These are phyloP conservation scores for Cryptococcus sp. DNA, from an alignment of 1,284 basidiomycete genomes.

Conservation along the genomic window DNA sequence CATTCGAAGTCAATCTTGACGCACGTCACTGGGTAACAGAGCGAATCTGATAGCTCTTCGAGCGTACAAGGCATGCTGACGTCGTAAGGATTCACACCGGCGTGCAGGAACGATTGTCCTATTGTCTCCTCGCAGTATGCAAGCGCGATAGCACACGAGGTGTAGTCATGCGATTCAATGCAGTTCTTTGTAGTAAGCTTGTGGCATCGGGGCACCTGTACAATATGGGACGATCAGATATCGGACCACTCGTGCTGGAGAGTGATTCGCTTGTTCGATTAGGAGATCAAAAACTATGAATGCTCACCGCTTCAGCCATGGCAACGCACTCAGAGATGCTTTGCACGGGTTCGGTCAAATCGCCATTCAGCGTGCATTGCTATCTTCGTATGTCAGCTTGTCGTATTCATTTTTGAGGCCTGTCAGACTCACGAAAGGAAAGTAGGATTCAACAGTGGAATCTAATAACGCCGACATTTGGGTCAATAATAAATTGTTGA, in stretches of 20 bases:
- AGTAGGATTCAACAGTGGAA: conserved; percentile 43
- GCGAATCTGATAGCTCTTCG: conserved; percentile 48
- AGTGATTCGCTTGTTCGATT: neutral
- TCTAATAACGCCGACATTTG: conserved; percentile 16
- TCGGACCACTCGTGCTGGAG: neutral
- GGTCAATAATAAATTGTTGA: conserved; percentile 2
- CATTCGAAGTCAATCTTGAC: conserved; percentile 10
- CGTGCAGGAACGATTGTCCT: conserved; percentile 39
- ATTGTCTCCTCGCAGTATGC: conserved; percentile 60
- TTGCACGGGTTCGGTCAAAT: conserved; percentile 42
- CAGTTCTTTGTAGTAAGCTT: conserved; percentile 40
- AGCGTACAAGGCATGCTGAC: conserved; percentile 62
- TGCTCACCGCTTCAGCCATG: conserved; percentile 46
- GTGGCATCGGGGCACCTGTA: conserved; percentile 44
- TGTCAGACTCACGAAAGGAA: conserved; percentile 36
- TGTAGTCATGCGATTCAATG: conserved; percentile 56
- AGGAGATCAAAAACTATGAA: neutral
- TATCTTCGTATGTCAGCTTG: conserved; percentile 3
- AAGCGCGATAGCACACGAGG: conserved; percentile 63
- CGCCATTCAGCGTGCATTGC: conserved; percentile 48
- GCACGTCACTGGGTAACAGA: conserved; percentile 54
- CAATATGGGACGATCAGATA: neutral
- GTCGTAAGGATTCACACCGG: conserved; percentile 60
- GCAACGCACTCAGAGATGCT: conserved; percentile 42
- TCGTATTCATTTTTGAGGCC: neutral